Evolutionary conservation across 148 eudicot genomes (phyloP), one percentile per base, ranked within the genome.

Genomic region (Selenicereus undatus): DNA sequence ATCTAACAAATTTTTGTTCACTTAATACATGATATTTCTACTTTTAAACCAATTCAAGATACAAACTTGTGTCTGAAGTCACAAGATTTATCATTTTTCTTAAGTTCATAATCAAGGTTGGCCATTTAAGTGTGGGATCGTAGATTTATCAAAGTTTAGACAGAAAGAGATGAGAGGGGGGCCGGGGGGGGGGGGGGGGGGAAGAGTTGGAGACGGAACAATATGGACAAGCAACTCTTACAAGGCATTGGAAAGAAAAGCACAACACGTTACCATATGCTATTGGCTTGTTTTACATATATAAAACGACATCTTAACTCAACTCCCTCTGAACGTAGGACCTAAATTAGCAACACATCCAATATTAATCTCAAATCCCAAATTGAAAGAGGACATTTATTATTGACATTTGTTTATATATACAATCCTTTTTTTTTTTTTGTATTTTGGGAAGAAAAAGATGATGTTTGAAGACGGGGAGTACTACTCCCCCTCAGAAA

Each of bases 381-480:
- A 36, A n/a, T 80, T 22, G 20, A 78, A 65, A n/a, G 1, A 2
- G 32, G 32, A 32, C 32, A 32, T 32, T 5, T 60, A 4, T 60
- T 60, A 21, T 60, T 60, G 24, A 22, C n/a, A 18, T 7, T 60
- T 20, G 17, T 39, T 39, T 21, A 60, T 22, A 21, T 60, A 60
- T 60, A 60, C 22, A 18, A 18, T 21, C n/a, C 8, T 60, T 4
- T 3, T 14, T 60, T 18, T 18, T 22, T 16, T 20, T 3, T n/a
- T n/a, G n/a, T 58, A 58, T 2, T 36, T 36, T 36, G 65, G 5
- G 16, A 18, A 18, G 22, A 0, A 2, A 43, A 73, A 68, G 0
- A 80, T 77, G 86, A 80, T 82, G 86, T 80, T 79, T 13, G 86
- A 84, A 29, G 87, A 74, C 24, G 89, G 77, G 26, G 89, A 79